Conservation (phyloP, 805 yeast species). For the Metschnikowia shivogae region DNA sequence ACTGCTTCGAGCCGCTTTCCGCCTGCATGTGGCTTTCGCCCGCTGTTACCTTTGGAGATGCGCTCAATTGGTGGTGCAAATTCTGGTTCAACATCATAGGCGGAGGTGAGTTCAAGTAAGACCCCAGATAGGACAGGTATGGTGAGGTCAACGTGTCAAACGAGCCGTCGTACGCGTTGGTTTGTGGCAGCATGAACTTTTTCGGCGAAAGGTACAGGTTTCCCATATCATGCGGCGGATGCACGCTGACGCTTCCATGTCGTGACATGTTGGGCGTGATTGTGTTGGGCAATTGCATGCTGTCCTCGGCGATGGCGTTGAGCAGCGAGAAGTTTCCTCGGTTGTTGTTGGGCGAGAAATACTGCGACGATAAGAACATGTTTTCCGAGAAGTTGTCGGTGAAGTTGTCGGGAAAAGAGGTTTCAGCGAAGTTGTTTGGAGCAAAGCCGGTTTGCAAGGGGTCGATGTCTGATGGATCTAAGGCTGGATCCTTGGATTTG, state of each 20-base stretch:
- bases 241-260: constrained; percentile 30
- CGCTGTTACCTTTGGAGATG: neutral
- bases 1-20: constrained; percentile 30
- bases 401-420: neutral
- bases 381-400: constrained; percentile 9
- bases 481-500: neutral
- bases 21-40: constrained; percentile 11
- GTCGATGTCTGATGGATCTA: constrained; percentile 7
- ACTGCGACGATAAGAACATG: constrained; percentile 33
- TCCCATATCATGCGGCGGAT: constrained; percentile 20
- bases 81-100: constrained; percentile 15
- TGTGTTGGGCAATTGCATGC: constrained; percentile 17
- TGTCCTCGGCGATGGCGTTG: constrained; percentile 33
- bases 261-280: constrained; percentile 31
- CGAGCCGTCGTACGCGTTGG: constrained; percentile 26
- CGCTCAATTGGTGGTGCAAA: neutral
- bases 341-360: constrained; percentile 37
- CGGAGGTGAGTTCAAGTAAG: constrained; percentile 39
- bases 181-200: constrained; percentile 30
- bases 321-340: constrained; percentile 24
- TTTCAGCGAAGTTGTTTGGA: neutral
- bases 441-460: constrained; percentile 15
- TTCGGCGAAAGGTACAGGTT: constrained; percentile 37
- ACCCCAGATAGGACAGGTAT: constrained; percentile 25
- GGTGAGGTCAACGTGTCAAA: constrained; percentile 37